Base-by-base conservation (phyloP, 1,284 basidiomycete genomes). In the Ustilago xerochloae region DNA sequence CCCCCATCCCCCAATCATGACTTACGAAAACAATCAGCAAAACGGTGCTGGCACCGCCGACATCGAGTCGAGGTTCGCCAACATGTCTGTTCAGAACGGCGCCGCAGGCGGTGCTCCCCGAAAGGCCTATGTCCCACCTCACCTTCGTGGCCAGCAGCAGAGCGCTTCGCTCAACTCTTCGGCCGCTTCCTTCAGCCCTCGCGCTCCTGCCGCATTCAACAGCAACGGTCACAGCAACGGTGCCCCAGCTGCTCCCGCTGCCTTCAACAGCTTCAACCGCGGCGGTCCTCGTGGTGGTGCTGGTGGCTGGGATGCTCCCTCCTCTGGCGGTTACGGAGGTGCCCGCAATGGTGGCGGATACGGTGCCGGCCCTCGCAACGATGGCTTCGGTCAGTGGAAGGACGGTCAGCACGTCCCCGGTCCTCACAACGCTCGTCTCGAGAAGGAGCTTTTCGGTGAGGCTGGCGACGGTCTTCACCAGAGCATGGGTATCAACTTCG, bases 401-500 rank as follows among this genome's bases (percentile, higher is more conserved):
- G 93, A 97, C 76, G 94, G 92, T 76, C 88, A 90, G 81, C 96
- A 99, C 85, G 84, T 94, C 61, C 86, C 90, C 18, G 96, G 93
- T 52, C 86, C 89, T 30, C 89, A 90, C 81, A 97, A 96, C 87
- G 86, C 88, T 82, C 91, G 93, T 80, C 88, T 94, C 73, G 95
- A 99, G 87, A 94, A 93, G 86, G 95, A 99, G 84, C 91, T 99
- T 43, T 99, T 91, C 83, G 97, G 97, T 56, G 94, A 97, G 73
- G 88, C 88, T 41, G 88, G 90, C 60, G 97, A 98, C 85, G 76
- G 74, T 50, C 77, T 81, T 47, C 85, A 87, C 74, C 92, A 95
- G 85, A 91, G 93, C 81, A 97, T 95, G 51, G 97, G 97, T 77
- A 98, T 99, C 88, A 99, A 99, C 88, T 99, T 99, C 84, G 97